phyloP scores from a whole-genome alignment of 495 filamentous ascomycete genomes.

The Eremomyces bilateralis region DNA sequence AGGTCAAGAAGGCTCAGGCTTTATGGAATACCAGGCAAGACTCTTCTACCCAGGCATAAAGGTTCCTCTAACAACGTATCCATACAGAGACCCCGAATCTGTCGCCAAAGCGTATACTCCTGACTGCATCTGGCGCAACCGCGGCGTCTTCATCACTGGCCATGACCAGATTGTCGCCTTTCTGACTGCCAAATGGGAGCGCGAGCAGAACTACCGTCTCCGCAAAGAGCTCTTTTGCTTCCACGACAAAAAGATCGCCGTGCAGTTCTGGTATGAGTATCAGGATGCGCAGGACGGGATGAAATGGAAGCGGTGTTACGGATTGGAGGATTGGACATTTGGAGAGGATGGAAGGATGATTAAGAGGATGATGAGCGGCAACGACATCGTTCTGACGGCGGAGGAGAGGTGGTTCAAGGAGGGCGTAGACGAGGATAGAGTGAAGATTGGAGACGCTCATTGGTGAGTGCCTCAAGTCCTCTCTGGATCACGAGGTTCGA shows the following conservation, averaged over 20 bases:
- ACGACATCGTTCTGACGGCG: constrained; percentile 50
- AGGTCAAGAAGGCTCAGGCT: constrained; percentile 72
- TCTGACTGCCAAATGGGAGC: constrained; percentile 54
- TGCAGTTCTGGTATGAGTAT: constrained; percentile 90
- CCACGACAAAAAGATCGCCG: constrained; percentile 50
- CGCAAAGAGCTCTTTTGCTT: constrained; percentile 79
- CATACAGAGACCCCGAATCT: constrained; percentile 36
- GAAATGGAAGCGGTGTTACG: constrained; percentile 81
- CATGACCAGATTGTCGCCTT: constrained; percentile 48
- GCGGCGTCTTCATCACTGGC: constrained; percentile 46
- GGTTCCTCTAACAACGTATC: background rate
- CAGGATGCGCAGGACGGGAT: constrained; percentile 38
- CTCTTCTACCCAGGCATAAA: constrained; percentile 5
- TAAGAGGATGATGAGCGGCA: constrained; percentile 83
- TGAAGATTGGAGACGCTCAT: constrained; percentile 49
- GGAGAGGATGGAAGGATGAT: constrained; percentile 57
- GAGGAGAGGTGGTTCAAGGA: constrained; percentile 45
- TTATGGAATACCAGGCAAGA: constrained; percentile 64
- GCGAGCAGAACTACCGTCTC: constrained; percentile 50
- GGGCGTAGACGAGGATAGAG: constrained; percentile 51
- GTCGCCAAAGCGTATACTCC: constrained; percentile 51
- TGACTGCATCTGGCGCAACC: constrained; percentile 67
- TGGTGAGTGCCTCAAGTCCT: constrained; percentile 28
- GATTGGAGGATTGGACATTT: constrained; percentile 86
- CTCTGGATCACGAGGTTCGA: too few relatives aligned